Evolutionary conservation across 2,329 filamentous ascomycete species (phyloP).

Genomic region (Dichotomopilus funicola): DNA sequence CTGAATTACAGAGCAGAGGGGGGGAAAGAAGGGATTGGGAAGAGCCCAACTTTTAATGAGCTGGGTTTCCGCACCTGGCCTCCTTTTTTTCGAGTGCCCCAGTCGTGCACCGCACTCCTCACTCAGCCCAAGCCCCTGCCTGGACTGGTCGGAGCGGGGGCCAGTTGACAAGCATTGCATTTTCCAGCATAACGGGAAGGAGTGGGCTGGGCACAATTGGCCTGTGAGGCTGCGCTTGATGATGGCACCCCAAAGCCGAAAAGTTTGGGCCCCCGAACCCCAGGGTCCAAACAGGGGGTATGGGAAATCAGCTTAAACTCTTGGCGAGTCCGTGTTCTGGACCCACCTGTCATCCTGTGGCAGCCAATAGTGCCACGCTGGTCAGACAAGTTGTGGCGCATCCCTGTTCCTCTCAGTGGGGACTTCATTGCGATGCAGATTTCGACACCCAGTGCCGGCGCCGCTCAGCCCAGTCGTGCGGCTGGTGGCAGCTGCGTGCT

Average conservation of each 20-base stretch:
- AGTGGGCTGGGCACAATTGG: constrained; percentile 3
- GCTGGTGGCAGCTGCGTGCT: not conserved
- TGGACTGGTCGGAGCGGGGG: constrained; percentile 1
- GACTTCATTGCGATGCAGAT: constrained; percentile 7
- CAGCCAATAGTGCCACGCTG: not conserved
- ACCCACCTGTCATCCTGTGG: not conserved
- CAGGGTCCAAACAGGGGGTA: constrained; percentile 6
- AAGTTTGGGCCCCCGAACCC: not conserved
- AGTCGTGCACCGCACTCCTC: not conserved
- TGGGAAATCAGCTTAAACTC: not conserved
- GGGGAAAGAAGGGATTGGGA: not conserved
- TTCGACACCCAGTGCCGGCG: not conserved
- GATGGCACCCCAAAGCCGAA: constrained; percentile 5
- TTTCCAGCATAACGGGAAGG: not conserved
- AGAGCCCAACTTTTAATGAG: constrained; percentile 1
- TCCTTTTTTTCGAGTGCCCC: constrained; percentile 7
- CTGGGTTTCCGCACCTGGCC: not conserved
- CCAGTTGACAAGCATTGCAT: constrained; percentile 1
- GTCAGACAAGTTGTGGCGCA: not conserved
- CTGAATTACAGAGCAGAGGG: not conserved
- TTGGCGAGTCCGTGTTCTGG: not conserved
- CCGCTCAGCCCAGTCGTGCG: no score
- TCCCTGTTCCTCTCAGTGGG: not conserved
- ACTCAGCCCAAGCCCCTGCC: constrained; percentile 6
- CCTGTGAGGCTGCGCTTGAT: constrained; percentile 15